Evolutionary conservation across 352 stramenopile species (phyloP).

Genomic region (Phytophthora quininea): DNA sequence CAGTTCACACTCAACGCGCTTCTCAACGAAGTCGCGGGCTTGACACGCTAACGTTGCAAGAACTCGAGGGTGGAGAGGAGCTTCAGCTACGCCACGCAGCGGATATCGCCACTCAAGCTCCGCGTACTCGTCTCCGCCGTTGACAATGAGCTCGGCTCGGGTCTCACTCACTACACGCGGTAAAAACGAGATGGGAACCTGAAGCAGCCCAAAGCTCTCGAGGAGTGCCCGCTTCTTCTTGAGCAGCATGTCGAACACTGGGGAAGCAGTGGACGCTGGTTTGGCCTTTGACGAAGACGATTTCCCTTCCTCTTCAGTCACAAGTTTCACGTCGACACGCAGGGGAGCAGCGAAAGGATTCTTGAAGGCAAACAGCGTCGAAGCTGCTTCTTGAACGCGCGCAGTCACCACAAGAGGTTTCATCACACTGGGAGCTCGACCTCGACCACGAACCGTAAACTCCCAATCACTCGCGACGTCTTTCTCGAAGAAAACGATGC

Average conservation of each 20-base stretch:
- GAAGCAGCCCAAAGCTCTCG: slow-evolving; percentile 80
- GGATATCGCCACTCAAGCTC: slow-evolving; percentile 84
- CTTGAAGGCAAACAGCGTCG: slow-evolving; percentile 91
- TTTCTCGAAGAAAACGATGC: slow-evolving; percentile 77
- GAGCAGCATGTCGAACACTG: slow-evolving; percentile 79
- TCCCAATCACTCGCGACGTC: slow-evolving; percentile 89
- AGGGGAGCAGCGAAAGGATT: slow-evolving; percentile 91
- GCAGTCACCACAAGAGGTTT: slow-evolving; percentile 72
- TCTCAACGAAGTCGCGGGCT: slow-evolving; percentile 70
- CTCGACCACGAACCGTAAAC: slow-evolving; percentile 81
- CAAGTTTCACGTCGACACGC: slow-evolving; percentile 80
- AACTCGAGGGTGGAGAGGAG: slow-evolving; percentile 62
- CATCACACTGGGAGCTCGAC: slow-evolving; percentile 90
- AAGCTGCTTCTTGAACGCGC: slow-evolving; percentile 81
- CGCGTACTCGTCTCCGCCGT: slow-evolving; percentile 62
- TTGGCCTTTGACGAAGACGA: slow-evolving; percentile 1
- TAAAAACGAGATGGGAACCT: slow-evolving; percentile 92
- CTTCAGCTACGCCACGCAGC: slow-evolving; percentile 72
- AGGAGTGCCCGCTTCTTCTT: slow-evolving; percentile 81
- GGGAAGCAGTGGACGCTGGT: background rate
- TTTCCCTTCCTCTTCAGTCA: slow-evolving; percentile 29
- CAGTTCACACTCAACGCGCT: slow-evolving; percentile 66
- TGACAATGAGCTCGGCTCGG: slow-evolving; percentile 71
- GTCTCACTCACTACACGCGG: slow-evolving; percentile 76
- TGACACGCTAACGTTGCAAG: slow-evolving; percentile 65